A percentile compares a stretch with the other conserved stretches of the same genome.
phyloP scores from a whole-genome alignment of 1,284 basidiomycete genomes.

The Cryptococcus floricola region DNA sequence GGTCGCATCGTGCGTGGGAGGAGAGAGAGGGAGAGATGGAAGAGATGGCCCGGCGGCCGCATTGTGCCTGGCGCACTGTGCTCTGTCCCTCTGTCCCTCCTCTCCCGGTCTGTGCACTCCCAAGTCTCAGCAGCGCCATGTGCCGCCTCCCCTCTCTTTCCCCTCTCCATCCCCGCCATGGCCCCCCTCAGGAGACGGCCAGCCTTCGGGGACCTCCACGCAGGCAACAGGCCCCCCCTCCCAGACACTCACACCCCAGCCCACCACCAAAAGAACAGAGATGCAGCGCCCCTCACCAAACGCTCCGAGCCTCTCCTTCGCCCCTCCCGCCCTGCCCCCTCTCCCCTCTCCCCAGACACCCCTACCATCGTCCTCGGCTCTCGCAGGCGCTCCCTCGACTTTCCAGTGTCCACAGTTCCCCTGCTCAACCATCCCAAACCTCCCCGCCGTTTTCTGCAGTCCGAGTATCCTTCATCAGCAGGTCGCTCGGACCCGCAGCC shows the following conservation, averaged over 20 bases:
- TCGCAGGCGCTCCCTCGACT: slow-evolving; percentile 16
- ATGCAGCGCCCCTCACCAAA: neutral
- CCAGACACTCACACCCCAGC: neutral
- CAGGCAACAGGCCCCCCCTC: neutral
- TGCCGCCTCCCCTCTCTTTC: too few species aligned
- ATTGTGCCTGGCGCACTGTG: too few species aligned
- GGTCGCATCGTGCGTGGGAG: neutral
- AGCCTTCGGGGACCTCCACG: neutral
- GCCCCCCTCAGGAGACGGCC: too few species aligned
- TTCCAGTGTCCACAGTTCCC: slow-evolving; percentile 2
- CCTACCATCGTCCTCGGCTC: slow-evolving; percentile 8
- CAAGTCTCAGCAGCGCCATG: too few species aligned
- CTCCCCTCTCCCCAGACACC: neutral
- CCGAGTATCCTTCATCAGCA: neutral
- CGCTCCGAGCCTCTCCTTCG: slow-evolving; percentile 1
- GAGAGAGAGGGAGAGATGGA: slow-evolving; percentile 36
- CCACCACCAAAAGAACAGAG: too few species aligned
- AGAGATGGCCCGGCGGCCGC: slow-evolving; percentile 13
- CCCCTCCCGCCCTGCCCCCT: neutral
- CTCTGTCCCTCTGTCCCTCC: too few species aligned
- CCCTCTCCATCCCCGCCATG: too few species aligned
- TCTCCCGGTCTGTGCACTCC: too few species aligned
- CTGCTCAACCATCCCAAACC: neutral
- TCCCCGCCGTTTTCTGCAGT: neutral
- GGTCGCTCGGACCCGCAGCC: neutral